These are phyloP conservation scores for Clavispora asparagi DNA, from an alignment of 805 yeast species.

Conservation along the genomic window DNA sequence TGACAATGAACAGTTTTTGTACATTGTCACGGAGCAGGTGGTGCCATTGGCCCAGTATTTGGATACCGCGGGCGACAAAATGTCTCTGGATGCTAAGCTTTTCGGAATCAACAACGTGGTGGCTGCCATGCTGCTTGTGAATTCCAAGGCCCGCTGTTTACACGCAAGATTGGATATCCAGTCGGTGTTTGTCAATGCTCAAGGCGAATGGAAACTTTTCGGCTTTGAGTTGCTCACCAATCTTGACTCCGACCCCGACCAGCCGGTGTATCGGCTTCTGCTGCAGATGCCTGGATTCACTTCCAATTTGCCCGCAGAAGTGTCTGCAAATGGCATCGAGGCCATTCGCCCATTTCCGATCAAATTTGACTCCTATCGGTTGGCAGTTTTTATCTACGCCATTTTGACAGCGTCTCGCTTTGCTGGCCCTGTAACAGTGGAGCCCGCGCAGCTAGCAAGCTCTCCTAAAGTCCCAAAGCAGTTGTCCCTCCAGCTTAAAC, in stretches of 20 bases:
- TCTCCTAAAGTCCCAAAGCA: slow-evolving; percentile 27
- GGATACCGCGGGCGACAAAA: slow-evolving; percentile 19
- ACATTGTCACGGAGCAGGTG: slow-evolving; percentile 66
- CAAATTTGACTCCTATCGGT: slow-evolving; percentile 59
- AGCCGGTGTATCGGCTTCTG: slow-evolving; percentile 36
- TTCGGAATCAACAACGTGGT: slow-evolving; percentile 56
- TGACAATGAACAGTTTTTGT: slow-evolving; percentile 52
- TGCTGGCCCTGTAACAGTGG: neutral
- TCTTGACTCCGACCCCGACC: slow-evolving; percentile 41
- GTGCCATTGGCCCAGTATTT: slow-evolving; percentile 44
- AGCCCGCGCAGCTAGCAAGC: slow-evolving; percentile 5
- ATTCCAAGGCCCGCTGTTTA: slow-evolving; percentile 51
- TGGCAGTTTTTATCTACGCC: slow-evolving; percentile 51
- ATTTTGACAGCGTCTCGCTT: slow-evolving; percentile 32
- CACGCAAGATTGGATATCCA: slow-evolving; percentile 58
- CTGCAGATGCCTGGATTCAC: slow-evolving; percentile 18
- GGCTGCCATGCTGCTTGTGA: slow-evolving; percentile 51
- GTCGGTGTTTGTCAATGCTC: slow-evolving; percentile 56
- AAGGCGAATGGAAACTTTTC: slow-evolving; percentile 81
- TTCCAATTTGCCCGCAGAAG: slow-evolving; percentile 44
- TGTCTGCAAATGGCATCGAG: slow-evolving; percentile 39
- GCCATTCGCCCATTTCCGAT: slow-evolving; percentile 29
- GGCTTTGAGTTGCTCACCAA: slow-evolving; percentile 70
- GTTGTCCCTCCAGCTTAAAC: slow-evolving; percentile 33
- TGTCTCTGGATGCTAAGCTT: slow-evolving; percentile 33